Percentiles rank a stretch among this genome's conserved stretches.
These are phyloP conservation scores for Metschnikowia matae DNA, from an alignment of 805 yeast genomes.

Conservation along the genomic window DNA sequence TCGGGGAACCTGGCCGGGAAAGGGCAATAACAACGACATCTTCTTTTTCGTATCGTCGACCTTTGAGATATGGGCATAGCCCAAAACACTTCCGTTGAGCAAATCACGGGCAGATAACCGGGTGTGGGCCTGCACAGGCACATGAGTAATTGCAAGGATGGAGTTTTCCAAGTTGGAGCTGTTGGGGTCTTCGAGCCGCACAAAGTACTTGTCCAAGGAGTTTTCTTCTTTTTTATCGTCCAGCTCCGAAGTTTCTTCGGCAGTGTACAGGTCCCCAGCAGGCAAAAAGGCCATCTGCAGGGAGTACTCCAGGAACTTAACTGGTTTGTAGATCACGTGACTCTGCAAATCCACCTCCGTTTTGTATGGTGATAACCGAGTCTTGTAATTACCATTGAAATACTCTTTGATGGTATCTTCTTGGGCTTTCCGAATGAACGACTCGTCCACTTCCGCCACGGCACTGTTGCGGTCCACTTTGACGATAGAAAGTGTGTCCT, in stretches of 20 bases:
- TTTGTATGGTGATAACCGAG: conserved; percentile 79
- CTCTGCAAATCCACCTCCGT: conserved; percentile 66
- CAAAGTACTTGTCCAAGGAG: conserved; percentile 31
- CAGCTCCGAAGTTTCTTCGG: conserved; percentile 21
- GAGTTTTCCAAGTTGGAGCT: conserved; percentile 67
- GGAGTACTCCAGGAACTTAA: conserved; percentile 40
- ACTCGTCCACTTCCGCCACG: conserved; percentile 67
- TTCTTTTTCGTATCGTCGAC: conserved; percentile 73
- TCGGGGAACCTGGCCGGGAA: conserved; percentile 81
- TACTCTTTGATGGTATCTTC: conserved; percentile 79
- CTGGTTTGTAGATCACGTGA: conserved; percentile 56
- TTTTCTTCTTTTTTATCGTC: conserved; percentile 21
- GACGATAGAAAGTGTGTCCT: conserved; percentile 41
- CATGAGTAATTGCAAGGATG: conserved; percentile 55
- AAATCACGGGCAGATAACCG: conserved; percentile 42
- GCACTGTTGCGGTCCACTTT: conserved; percentile 75
- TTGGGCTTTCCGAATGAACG: conserved; percentile 65
- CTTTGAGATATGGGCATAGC: conserved; percentile 68
- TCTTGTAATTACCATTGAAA: conserved; percentile 72
- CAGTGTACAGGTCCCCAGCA: conserved; percentile 39
- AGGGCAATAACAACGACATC: conserved; percentile 73
- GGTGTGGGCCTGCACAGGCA: conserved; percentile 33
- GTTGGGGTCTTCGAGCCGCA: conserved; percentile 40
- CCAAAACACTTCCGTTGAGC: conserved; percentile 61
- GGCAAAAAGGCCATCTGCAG: conserved; percentile 38